phyloP scores from a whole-genome alignment of 2,329 filamentous ascomycete species.

The Fusarium anthophilum region DNA sequence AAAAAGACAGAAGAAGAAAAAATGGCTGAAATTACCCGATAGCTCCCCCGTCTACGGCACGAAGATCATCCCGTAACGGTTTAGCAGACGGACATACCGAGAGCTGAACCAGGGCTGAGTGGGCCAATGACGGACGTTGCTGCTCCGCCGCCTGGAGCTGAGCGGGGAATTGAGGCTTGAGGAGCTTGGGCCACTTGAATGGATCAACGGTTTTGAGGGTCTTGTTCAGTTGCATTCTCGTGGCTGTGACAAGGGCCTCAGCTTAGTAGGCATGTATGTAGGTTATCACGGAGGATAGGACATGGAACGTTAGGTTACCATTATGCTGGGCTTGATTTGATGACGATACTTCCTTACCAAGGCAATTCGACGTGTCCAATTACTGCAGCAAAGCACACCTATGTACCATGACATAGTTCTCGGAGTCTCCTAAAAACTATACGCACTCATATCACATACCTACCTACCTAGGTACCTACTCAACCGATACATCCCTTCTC shows the following conservation, averaged over 20 bases:
- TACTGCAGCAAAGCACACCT: background rate
- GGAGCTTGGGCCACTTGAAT: slow-evolving; percentile 35
- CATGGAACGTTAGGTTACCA: background rate
- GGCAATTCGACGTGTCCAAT: background rate
- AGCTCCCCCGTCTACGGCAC: slow-evolving; percentile 29
- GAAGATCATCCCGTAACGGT: slow-evolving; percentile 33
- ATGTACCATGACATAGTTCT: background rate
- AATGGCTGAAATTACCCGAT: slow-evolving; percentile 36
- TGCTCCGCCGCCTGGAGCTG: slow-evolving; percentile 25
- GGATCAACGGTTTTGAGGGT: background rate
- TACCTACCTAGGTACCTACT: background rate
- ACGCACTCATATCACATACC: background rate
- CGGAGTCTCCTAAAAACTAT: background rate
- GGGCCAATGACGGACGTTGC: slow-evolving; percentile 22
- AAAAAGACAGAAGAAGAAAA: slow-evolving; percentile 1
- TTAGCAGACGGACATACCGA: slow-evolving; percentile 43
- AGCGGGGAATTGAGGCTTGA: slow-evolving; percentile 13
- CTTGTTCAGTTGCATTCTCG: slow-evolving; percentile 13
- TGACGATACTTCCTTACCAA: background rate
- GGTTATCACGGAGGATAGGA: background rate
- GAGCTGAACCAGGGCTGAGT: slow-evolving; percentile 35
- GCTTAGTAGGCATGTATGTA: no score
- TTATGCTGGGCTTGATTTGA: background rate
- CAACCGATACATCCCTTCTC: background rate
- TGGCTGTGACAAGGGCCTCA: slow-evolving; percentile 21